Percentiles rank a stretch among this genome's conserved stretches.
These are phyloP conservation scores for Ophiostoma montium DNA, from an alignment of 2,329 filamentous ascomycete species.

Conservation along the genomic window DNA sequence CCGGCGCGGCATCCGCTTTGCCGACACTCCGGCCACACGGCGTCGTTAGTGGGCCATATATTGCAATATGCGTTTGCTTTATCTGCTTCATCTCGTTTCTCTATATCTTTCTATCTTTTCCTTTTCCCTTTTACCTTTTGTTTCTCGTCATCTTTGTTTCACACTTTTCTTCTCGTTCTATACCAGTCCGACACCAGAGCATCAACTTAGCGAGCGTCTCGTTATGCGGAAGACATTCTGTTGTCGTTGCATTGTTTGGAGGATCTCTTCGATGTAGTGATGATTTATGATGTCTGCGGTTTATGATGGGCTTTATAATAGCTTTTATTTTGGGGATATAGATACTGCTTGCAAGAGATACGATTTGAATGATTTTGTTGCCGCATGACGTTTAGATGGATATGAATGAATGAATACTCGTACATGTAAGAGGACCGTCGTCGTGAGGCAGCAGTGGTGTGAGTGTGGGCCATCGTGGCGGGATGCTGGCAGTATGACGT, in stretches of 20 bases:
- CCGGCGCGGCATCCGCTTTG: constrained; percentile 47
- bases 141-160: not conserved
- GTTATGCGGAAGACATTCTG: not conserved
- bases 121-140: not conserved
- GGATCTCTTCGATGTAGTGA: not conserved
- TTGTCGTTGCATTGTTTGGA: not conserved
- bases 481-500: no score
- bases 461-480: no score
- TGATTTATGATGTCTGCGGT: not conserved
- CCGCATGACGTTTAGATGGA: no score
- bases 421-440: no score
- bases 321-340: not conserved
- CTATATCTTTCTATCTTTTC: not conserved
- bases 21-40: constrained; percentile 26
- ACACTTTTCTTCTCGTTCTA: not conserved
- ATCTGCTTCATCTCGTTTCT: not conserved
- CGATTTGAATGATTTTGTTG: no score
- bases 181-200: not conserved
- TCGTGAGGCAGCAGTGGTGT: no score
- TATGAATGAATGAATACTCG: no score
- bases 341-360: not conserved
- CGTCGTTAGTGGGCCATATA: not conserved
- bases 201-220: not conserved
- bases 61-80: no score
- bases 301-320: not conserved